These are phyloP conservation scores for Cynara cardunculus DNA, from an alignment of 129 eudicot genomes.

Conservation along the genomic window DNA sequence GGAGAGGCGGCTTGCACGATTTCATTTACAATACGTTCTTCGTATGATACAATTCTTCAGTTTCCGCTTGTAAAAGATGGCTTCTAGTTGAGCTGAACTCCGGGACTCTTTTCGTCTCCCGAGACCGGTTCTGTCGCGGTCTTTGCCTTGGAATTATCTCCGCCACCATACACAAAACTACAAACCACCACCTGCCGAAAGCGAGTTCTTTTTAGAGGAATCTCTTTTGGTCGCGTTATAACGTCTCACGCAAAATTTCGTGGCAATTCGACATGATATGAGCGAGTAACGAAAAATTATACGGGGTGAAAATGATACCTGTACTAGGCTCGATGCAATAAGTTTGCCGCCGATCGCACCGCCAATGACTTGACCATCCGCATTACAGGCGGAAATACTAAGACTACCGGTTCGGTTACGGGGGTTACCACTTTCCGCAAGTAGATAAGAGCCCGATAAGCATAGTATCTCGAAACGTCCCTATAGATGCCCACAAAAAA, in stretches of 20 bases:
- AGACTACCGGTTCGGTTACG: conserved; percentile 83
- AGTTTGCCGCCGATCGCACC: conserved; percentile 92
- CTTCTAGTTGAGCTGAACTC: conserved; percentile 37
- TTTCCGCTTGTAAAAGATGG: conserved; percentile 27
- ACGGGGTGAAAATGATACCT: conserved; percentile 61
- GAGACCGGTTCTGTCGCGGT: conserved; percentile 33
- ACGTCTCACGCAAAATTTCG: too few species aligned
- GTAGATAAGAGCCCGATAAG: conserved; percentile 86
- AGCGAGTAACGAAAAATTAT: too few species aligned
- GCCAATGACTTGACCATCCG: conserved; percentile 87
- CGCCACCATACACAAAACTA: conserved; percentile 76
- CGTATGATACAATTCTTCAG: conserved; percentile 32
- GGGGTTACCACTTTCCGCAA: conserved; percentile 70
- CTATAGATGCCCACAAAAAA: conserved; percentile 17
- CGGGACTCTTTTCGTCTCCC: conserved; percentile 40
- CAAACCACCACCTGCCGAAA: conserved; percentile 66
- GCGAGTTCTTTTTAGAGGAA: too few species aligned
- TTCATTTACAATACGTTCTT: conserved; percentile 49
- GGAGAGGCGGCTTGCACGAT: neutral
- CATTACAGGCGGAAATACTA: conserved; percentile 76
- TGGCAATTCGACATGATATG: neutral
- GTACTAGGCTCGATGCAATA: conserved; percentile 70
- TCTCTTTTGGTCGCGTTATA: too few species aligned
- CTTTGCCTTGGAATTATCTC: conserved; percentile 47
- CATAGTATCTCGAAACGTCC: conserved; percentile 90